phyloP scores from a whole-genome alignment of 306 rosid species.

The Lotus japonicus region DNA sequence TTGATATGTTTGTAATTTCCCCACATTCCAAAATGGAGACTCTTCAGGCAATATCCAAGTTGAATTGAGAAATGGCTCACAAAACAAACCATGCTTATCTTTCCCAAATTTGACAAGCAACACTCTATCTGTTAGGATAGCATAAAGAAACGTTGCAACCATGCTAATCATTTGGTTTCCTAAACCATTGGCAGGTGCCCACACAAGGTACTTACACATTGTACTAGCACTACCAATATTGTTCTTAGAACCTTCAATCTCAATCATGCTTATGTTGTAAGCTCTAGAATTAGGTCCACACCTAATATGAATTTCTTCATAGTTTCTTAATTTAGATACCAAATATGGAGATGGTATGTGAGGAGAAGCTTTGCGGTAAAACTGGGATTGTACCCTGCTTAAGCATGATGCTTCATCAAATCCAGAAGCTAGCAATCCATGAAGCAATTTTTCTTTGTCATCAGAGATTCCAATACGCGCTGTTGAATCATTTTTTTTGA shows the following conservation, averaged over 20 bases:
- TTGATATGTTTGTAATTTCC: constrained; percentile 34
- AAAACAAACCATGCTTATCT: constrained; percentile 49
- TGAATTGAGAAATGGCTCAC: constrained; percentile 56
- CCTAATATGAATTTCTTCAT: constrained; percentile 42
- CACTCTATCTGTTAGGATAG: constrained; percentile 47
- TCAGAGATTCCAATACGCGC: no score
- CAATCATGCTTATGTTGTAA: constrained; percentile 29
- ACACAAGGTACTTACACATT: constrained; percentile 51
- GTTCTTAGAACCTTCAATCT: constrained; percentile 24
- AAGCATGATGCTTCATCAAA: no score
- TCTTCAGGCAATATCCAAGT: constrained; percentile 53
- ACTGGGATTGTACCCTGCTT: constrained; percentile 42
- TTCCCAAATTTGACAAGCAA: constrained; percentile 45
- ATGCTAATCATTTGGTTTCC: constrained; percentile 59
- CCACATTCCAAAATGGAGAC: constrained; percentile 32
- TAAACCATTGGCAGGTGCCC: constrained; percentile 48
- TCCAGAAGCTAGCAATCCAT: constrained; percentile 42
- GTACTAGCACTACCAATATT: not conserved
- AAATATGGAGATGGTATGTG: constrained; percentile 50
- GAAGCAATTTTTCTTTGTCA: constrained; percentile 35
- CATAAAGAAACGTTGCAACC: constrained; percentile 51
- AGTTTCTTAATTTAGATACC: constrained; percentile 45
- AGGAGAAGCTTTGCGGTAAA: constrained; percentile 31
- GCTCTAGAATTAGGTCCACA: constrained; percentile 41
- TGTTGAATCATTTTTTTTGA: no score